Evolutionary conservation across 179 eudicot genomes (phyloP).

Genomic region (Silene coronaria): DNA sequence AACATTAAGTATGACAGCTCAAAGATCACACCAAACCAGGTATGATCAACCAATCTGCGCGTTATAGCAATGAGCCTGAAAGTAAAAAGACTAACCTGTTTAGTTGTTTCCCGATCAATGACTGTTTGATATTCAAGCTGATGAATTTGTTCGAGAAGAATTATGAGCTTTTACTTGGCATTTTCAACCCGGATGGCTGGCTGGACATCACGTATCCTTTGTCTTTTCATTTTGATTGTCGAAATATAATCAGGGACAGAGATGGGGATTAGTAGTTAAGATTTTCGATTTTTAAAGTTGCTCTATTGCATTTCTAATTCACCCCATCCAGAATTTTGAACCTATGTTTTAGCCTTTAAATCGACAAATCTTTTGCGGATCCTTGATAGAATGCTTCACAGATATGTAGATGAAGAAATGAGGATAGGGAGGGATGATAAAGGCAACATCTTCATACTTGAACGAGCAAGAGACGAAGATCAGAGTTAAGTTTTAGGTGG

Average conservation of each 20-base stretch:
- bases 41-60: conserved; percentile 14
- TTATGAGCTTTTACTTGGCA: conserved; percentile 62
- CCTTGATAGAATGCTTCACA: conserved; percentile 33
- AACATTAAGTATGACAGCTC: conserved; percentile 58
- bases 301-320: not conserved
- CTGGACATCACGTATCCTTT: conserved; percentile 87
- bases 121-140: conserved; percentile 36
- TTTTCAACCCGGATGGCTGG: conserved; percentile 96
- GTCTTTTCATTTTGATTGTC: not conserved
- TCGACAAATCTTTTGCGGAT: not conserved
- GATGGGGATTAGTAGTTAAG: too few relatives aligned
- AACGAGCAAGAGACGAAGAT: conserved; percentile 40
- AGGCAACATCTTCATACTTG: conserved; percentile 71
- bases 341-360: too few relatives aligned
- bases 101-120: not conserved
- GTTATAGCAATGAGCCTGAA: not conserved
- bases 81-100: not conserved
- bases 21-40: conserved; percentile 72
- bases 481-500: not conserved
- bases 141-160: conserved; percentile 78
- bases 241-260: too few relatives aligned
- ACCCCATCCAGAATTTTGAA: too few relatives aligned
- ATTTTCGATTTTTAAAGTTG: not conserved
- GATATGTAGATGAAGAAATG: conserved; percentile 71
- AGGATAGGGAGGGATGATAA: conserved; percentile 85